Percentiles rank a stretch among this genome's conserved stretches.
phyloP scores from a whole-genome alignment of 257 asterid genomes.

The Solanum tarijense region DNA sequence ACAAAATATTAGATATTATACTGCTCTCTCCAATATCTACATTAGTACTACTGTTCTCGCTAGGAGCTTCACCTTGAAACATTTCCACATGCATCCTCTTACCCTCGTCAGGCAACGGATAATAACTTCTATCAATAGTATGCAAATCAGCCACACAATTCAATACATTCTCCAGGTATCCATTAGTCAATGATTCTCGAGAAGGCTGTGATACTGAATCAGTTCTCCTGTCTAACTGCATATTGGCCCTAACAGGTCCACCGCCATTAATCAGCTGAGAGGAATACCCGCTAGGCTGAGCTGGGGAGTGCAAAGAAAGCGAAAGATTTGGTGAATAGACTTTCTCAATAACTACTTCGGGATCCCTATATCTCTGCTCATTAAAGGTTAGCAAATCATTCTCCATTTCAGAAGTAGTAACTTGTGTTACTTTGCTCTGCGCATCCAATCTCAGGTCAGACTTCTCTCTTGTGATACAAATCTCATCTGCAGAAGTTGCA shows the following conservation, averaged over 20 bases:
- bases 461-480: constrained; percentile 5
- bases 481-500: constrained; percentile 15
- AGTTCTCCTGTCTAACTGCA: constrained; percentile 38
- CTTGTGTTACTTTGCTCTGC: constrained; percentile 6
- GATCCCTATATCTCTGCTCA: constrained; percentile 54
- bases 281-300: constrained; percentile 12
- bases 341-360: constrained; percentile 30
- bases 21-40: constrained; percentile 65
- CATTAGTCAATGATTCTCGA: constrained; percentile 18
- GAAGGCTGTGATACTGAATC: constrained; percentile 33
- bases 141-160: constrained; percentile 17
- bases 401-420: constrained; percentile 25
- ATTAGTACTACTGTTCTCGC: constrained; percentile 11
- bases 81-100: constrained; percentile 25
- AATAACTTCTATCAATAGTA: constrained; percentile 25
- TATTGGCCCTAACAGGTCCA: constrained; percentile 17
- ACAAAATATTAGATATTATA: constrained; percentile 76
- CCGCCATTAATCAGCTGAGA: constrained; percentile 21
- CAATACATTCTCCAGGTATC: constrained; percentile 29
- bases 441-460: constrained; percentile 24
- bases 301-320: constrained; percentile 17
- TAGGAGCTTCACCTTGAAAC: constrained; percentile 34
- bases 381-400: constrained; percentile 50
- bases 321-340: constrained; percentile 23
- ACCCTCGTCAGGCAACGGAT: constrained; percentile 24